Percentiles rank a stretch among this genome's conserved stretches.
Conservation (phyloP, 768 basidiomycete species). For the Clavaria fumosa region DNA sequence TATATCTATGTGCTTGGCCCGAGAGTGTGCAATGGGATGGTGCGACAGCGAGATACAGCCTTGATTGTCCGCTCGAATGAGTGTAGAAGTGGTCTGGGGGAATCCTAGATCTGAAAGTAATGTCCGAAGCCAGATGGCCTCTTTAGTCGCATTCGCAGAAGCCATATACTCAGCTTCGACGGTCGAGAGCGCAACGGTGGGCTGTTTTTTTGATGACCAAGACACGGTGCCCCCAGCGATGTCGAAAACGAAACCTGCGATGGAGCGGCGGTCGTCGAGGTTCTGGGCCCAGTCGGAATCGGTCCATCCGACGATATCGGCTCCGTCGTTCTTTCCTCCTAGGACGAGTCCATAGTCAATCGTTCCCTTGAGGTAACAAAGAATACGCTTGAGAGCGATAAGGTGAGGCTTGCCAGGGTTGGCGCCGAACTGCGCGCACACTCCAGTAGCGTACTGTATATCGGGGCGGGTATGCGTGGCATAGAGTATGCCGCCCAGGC, state of each 20-base stretch:
- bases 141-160: slow-evolving; percentile 16
- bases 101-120: slow-evolving; percentile 11
- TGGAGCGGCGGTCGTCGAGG: slow-evolving; percentile 13
- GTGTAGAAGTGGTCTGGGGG: slow-evolving; percentile 1
- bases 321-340: neutral
- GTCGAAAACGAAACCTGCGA: slow-evolving; percentile 20
- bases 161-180: slow-evolving; percentile 32
- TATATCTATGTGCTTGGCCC: slow-evolving; percentile 25
- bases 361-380: slow-evolving; percentile 11
- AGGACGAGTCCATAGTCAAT: slow-evolving; percentile 8
- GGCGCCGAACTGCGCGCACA: slow-evolving; percentile 15
- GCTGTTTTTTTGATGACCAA: slow-evolving; percentile 28
- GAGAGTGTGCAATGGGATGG: slow-evolving; percentile 15
- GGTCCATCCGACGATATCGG: neutral
- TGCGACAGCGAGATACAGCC: slow-evolving; percentile 10
- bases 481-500: too few relatives aligned
- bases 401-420: slow-evolving; percentile 18
- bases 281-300: slow-evolving; percentile 19
- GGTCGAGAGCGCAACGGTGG: slow-evolving; percentile 22
- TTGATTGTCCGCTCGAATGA: slow-evolving; percentile 19
- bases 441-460: slow-evolving; percentile 14
- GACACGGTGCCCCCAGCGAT: slow-evolving; percentile 21
- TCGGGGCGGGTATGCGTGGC: slow-evolving; percentile 16
- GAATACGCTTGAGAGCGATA: slow-evolving; percentile 11
- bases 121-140: slow-evolving; percentile 22